Evolutionary conservation across 371 early-diverging fungal species (phyloP), one percentile per base, ranked within the genome.

Genomic region (Actinomortierella wolfii): DNA sequence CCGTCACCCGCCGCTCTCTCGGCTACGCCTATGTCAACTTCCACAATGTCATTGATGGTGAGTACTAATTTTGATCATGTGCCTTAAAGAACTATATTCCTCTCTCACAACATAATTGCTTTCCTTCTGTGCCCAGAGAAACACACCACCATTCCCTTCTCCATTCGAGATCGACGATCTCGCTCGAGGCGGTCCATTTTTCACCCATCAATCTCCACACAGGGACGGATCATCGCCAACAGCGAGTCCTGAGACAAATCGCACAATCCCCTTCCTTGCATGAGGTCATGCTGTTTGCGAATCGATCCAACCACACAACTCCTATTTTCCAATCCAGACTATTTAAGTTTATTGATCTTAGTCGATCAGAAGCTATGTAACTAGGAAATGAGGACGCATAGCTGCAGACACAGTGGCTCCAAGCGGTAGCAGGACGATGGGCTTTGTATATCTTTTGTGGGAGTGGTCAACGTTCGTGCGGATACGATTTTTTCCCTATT

Each of bases 11-110:
- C 60, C 94, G 97, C 67, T 92, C 93, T 66, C 86, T 98, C 70
- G 98, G 98, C 54, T 98, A 98, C 82, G 97, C 96, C 59, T 98
- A 98, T 79, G 97, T 98, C 78, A 98, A 98, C 93, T 97, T 88
- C 78, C 90, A 89, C 78, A 90, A 86, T 71, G 81, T 81, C 53
- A 79, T 75, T 45, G 92, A 93, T 82, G 91, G 87, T 85, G 82
- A 57, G 81, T 53, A 51, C 51, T n/a, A 28, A 8, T 14, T 81
- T 68, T 77, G 66, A 67, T 15, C 8, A 20, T 43, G 15, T 20
- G 5, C 15, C 25, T 51, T 56, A 21, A 5, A 50, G 18, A 44
- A 26, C 6, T 46, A 8, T 46, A 23, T 23, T 34, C 13, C 48
- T 15, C 45, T 53, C 2, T 41, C 29, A 24, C 2, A 54, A 43